Conservation (phyloP, 192 early-diverging fungal species). For the Coemansia sp. region DNA sequence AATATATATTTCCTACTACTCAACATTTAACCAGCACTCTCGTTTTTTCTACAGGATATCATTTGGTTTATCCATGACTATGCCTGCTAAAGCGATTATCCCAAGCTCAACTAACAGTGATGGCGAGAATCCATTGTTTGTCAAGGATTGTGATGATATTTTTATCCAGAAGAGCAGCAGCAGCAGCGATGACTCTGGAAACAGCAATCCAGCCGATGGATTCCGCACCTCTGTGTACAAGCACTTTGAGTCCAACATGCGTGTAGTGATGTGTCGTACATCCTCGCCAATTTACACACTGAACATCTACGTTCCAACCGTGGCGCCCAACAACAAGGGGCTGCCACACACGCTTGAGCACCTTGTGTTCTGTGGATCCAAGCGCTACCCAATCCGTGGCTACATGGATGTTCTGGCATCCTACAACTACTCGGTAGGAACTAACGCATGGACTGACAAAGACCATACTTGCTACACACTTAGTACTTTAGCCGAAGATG, state of each 20-base stretch:
- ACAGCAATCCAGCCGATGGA: constrained; percentile 1
- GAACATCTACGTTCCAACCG: constrained; percentile 78
- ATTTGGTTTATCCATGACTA: neutral
- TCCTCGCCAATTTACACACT: constrained; percentile 67
- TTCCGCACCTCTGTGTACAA: constrained; percentile 53
- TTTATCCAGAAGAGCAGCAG: constrained; percentile 15
- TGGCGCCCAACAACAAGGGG: constrained; percentile 64
- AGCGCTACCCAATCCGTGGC: constrained; percentile 64
- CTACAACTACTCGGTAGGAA: constrained; percentile 74
- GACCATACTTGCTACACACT: constrained; percentile 76
- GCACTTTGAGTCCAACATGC: constrained; percentile 54
- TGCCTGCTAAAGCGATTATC: neutral
- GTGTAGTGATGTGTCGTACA: constrained; percentile 63
- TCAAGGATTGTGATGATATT: constrained; percentile 30
- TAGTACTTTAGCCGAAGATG: constrained; percentile 62
- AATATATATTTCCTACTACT: too few relatives aligned
- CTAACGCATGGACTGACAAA: constrained; percentile 64
- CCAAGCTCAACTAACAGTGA: neutral
- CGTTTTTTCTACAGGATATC: neutral
- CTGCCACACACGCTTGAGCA: constrained; percentile 85
- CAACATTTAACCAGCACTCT: too few relatives aligned
- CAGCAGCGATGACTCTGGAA: constrained; percentile 1
- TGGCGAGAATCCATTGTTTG: constrained; percentile 17
- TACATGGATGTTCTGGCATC: constrained; percentile 73
- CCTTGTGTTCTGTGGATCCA: constrained; percentile 81